Base-by-base conservation (phyloP, 148 eudicot genomes). In the Salicornia ramosissima region DNA sequence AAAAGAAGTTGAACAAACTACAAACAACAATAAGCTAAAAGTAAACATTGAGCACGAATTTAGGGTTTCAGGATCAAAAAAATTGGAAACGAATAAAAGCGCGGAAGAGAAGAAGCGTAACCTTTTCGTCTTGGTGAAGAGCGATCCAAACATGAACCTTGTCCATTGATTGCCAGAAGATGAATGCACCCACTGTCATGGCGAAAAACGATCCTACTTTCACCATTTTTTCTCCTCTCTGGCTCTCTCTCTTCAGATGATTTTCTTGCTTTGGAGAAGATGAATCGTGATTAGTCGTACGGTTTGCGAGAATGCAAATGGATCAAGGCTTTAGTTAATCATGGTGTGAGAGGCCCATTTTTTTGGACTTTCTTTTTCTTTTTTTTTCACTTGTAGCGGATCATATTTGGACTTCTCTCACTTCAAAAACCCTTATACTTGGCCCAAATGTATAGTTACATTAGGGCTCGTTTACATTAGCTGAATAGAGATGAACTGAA, bases 91-190 rank as follows among this genome's bases (percentile, higher is more conserved):
- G 42, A 19, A 11, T 24, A 29, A 31, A 24, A 21, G 25, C 9
- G 12, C 16, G 14, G 21, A 25, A 24, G 39, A 61, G 7, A 64
- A 52, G 34, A 43, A 61, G 0, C 19, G 62, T 6, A 10, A 89
- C 98, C 96, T 93, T 93, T 80, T 88, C 96, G 68, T 93, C 96
- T 69, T 93, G 98, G 76, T 69, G 98, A 65, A 90, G 98, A 66
- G 98, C 96, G 78, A 93, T 90, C 95, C 96, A 90, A 78, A 93
- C 95, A 70, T 93, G 96, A 79, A 93, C 76, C 74, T 83, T 92
- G 55, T 93, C 98, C 98, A 93, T 93, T 10, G 98, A 81, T 28
- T 90, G 83, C 95, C 98, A 90, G 80, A 93, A 93, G 4, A 80
- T 33, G 71, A 88, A 93, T 3, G 96, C 96, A 0, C 95, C 96